Evolutionary conservation across 2,329 filamentous ascomycete genomes (phyloP).

Genomic region (Talaromyces albobiverticillius): DNA sequence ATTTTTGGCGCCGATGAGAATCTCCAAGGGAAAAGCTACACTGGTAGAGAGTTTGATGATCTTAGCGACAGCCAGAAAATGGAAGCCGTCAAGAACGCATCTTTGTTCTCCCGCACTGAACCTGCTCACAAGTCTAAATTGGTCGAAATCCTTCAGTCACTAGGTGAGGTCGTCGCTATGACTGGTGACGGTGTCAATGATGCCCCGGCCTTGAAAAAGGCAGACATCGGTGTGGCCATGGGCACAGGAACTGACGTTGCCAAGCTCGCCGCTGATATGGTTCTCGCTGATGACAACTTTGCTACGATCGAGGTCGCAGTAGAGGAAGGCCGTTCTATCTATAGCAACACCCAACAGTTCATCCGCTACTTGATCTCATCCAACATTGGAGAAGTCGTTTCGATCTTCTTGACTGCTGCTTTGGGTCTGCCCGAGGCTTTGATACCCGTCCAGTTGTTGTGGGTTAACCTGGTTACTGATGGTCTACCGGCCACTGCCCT

Average conservation of each 20-base stretch:
- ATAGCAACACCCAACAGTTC: slow-evolving; percentile 99
- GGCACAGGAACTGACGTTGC: slow-evolving; percentile 96
- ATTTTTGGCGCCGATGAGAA: slow-evolving; percentile 82
- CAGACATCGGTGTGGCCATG: slow-evolving; percentile 98
- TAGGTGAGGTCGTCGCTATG: slow-evolving; percentile 96
- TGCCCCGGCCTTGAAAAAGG: slow-evolving; percentile 94
- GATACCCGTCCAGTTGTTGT: slow-evolving; percentile 94
- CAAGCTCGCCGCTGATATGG: slow-evolving; percentile 96
- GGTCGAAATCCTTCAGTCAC: slow-evolving; percentile 89
- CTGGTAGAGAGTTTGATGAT: slow-evolving; percentile 89
- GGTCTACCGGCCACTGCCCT: slow-evolving; percentile 93
- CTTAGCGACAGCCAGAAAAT: slow-evolving; percentile 76
- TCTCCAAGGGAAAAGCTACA: slow-evolving; percentile 87
- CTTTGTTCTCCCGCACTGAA: slow-evolving; percentile 93
- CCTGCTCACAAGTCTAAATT: slow-evolving; percentile 96
- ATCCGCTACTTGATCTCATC: slow-evolving; percentile 98
- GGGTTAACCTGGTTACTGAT: slow-evolving; percentile 98
- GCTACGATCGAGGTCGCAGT: slow-evolving; percentile 95
- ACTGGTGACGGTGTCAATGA: slow-evolving; percentile 99
- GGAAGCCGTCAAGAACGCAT: slow-evolving; percentile 78
- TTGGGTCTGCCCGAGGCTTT: slow-evolving; percentile 96
- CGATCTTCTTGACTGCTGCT: slow-evolving; percentile 95
- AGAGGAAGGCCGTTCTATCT: slow-evolving; percentile 95
- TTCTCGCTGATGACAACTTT: slow-evolving; percentile 97
- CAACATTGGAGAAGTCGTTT: slow-evolving; percentile 98